phyloP scores from a whole-genome alignment of 1,284 basidiomycete genomes.

The Ustilago lituana region DNA sequence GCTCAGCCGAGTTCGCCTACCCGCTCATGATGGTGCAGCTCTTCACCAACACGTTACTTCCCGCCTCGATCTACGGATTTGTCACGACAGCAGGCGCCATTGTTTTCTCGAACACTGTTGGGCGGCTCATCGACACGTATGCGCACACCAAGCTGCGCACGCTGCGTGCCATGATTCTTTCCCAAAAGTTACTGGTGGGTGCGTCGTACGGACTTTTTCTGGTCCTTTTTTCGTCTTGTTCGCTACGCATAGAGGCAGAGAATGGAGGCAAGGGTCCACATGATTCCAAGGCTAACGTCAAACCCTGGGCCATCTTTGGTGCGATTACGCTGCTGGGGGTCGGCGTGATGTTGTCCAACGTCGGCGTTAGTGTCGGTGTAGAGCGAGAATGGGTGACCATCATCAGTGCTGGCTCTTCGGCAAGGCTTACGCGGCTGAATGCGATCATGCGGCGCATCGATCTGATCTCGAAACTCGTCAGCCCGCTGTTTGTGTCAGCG shows the following conservation, averaged over 20 bases:
- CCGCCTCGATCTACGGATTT: conserved; percentile 72
- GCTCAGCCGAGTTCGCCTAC: conserved; percentile 70
- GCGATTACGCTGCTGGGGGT: conserved; percentile 69
- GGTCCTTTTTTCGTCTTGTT: conserved; percentile 55
- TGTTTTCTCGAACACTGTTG: conserved; percentile 69
- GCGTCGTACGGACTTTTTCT: conserved; percentile 69
- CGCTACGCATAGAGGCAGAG: conserved; percentile 38
- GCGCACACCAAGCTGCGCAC: conserved; percentile 67
- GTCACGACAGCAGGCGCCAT: conserved; percentile 69
- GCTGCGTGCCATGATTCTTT: conserved; percentile 69
- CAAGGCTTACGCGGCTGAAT: conserved; percentile 63
- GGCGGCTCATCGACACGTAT: conserved; percentile 70
- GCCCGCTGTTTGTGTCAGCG: conserved; percentile 73
- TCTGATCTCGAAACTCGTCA: conserved; percentile 72
- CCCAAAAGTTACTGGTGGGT: conserved; percentile 70
- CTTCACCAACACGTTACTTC: conserved; percentile 71
- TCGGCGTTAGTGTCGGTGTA: conserved; percentile 71
- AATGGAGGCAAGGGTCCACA: conserved; percentile 44
- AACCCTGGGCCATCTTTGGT: conserved; percentile 67
- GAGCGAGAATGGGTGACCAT: conserved; percentile 73
- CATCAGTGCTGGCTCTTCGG: conserved; percentile 65
- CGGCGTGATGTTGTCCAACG: conserved; percentile 68
- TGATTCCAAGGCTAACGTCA: conserved; percentile 12
- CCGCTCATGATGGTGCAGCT: conserved; percentile 71
- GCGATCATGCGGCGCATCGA: conserved; percentile 71